Base-by-base conservation (phyloP, 2,329 filamentous ascomycete genomes). In the Aspergillus hortae region DNA sequence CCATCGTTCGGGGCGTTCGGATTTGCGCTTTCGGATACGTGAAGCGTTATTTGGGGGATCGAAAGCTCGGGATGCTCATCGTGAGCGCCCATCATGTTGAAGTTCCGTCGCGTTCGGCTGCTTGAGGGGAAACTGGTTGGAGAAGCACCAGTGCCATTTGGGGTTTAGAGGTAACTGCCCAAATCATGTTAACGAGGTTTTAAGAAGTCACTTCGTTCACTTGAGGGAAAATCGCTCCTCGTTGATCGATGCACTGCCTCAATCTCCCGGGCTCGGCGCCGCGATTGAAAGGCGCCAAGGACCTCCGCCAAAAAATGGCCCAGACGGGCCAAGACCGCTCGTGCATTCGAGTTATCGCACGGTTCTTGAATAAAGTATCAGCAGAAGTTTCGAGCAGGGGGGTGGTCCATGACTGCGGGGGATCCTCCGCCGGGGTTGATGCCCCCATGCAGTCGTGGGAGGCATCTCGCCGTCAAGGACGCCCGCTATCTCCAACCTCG, bases 271-370 rank as follows among this genome's bases (percentile, higher is more conserved):
- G 44, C 44, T 46, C 44, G 44, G 44, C 44, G 14, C 44, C 44
- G 44, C 32, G 7, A 17, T 25, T 21, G 15, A n/a, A 10, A 48
- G 46, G 19, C 6, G 27, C 44, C 44, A 45, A 52, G 43, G 15
- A 2, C 35, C 21, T 25, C 21, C 27, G 27, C 27, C 27, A 30
- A 35, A 41, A 30, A 48, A 9, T 6, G 12, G 12, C 23, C 35
- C 23, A 15, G 27, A 42, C 49, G 49, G 40, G 49, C 49, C 49
- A 52, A 52, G 49, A 7, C 49, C 49, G 49, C 49, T 10, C 43
- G n/a, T 46, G 43, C 49, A 51, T 17, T n/a, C 6, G 4, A 17
- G 11, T 38, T n/a, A 15, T 38, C 14, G 35, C 15, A 7, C 14
- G 14, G 2, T 17, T 38, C 15, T 38, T 11, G 14, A n/a, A 5